Evolutionary conservation across 768 basidiomycete species (phyloP).

Genomic region (Hericium rajendrae): DNA sequence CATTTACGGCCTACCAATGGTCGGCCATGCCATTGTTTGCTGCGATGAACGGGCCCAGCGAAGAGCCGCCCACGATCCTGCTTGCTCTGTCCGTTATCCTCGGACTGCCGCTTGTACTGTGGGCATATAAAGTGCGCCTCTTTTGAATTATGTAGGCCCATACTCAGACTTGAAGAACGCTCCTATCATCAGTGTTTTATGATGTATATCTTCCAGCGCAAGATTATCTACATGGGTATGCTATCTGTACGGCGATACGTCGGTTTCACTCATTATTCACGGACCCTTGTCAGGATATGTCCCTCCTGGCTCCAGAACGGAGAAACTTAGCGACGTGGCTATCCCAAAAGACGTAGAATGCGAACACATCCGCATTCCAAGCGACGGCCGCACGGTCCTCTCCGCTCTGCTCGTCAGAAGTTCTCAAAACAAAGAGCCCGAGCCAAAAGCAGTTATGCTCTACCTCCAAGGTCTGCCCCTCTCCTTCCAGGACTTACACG

Average conservation of each 20-base stretch:
- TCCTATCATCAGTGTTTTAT: slow-evolving; percentile 29
- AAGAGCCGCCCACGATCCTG: slow-evolving; percentile 6
- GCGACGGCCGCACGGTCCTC: slow-evolving; percentile 14
- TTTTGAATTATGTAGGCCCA: neutral
- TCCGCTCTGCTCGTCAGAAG: slow-evolving; percentile 19
- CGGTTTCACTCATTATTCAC: neutral
- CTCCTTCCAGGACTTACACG: neutral
- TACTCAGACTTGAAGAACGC: neutral
- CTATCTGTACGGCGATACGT: neutral
- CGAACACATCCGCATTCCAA: slow-evolving; percentile 20
- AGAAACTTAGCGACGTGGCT: slow-evolving; percentile 18
- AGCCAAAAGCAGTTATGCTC: slow-evolving; percentile 20
- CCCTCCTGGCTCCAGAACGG: slow-evolving; percentile 30
- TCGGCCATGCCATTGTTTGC: too few species aligned
- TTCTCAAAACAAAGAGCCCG: neutral
- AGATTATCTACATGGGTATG: slow-evolving; percentile 41
- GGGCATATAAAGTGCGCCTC: slow-evolving; percentile 11
- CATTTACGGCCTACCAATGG: too few species aligned
- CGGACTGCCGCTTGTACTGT: slow-evolving; percentile 11
- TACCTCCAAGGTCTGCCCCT: slow-evolving; percentile 25
- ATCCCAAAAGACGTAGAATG: slow-evolving; percentile 19
- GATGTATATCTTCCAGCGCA: slow-evolving; percentile 38
- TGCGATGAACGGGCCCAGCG: slow-evolving; percentile 1
- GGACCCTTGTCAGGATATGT: slow-evolving; percentile 23
- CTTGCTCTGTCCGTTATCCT: slow-evolving; percentile 7